Evolutionary conservation across 2,329 filamentous ascomycete species (phyloP), one percentile per base, ranked within the genome.

Genomic region (Botrytis tulipae): DNA sequence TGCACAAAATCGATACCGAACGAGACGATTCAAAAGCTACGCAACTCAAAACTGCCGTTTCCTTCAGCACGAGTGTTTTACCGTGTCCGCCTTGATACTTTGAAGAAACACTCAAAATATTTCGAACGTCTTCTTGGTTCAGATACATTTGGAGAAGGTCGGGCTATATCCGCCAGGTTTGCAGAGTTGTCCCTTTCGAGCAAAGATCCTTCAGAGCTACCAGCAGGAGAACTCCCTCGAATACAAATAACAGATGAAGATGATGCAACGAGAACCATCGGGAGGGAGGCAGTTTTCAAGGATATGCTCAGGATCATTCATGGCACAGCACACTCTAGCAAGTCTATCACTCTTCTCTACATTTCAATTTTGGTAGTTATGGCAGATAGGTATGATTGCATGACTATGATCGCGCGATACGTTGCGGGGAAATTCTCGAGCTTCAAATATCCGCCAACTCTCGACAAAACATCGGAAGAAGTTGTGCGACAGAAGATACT

Each of bases 331-430:
- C 77, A 76, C 59, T 40, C 73, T 16, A 82, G 81, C 2, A 81
- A 79, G 2, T 84, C 86, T 32, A 87, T 86, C 25, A 86, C 93
- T 76, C 82, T 87, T 40, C 78, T 77, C 10, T 91, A 91, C 76
- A 84, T 92, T 18, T 88, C 90, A 22, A 91, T 91, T 2, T 83
- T 94, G 59, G 89, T 91, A 59, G 86, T 93, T 70, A 86, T 93
- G 73, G 91, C 92, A 16, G 92, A 94, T 81, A 88, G 91, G 62
- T 94, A 93, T 81, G 90, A 92, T 82, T 91, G 90, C 74, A 82
- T 89, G 2, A 80, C 84, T 4, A 80, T 84, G 18, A 85, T 93
- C 2, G 84, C 87, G 14, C 84, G 83, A 65, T 88, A 89, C 75
- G 81, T 91, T 84, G 80, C 82, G 22, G 80, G 84, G 18, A 78